Base-by-base conservation (phyloP, 768 basidiomycete genomes). In the Fibroporia radiculosa region DNA sequence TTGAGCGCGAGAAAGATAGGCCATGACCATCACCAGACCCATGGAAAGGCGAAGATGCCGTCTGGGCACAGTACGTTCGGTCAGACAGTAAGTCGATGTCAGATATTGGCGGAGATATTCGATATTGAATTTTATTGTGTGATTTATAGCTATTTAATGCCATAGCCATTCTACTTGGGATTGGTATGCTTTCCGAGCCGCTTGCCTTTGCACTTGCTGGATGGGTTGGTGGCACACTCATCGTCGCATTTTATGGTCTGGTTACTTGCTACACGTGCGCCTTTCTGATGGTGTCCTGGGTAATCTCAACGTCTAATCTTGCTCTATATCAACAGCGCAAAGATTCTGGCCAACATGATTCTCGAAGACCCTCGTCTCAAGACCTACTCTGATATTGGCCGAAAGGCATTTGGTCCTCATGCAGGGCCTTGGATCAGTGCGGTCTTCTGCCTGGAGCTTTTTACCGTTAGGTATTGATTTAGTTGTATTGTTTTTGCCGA, bases 181-280 rank as follows among this genome's bases (percentile, higher is more conserved):
- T 93, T 50, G 92, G 92, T 3, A 82, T 95, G 72, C 72, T 93
- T 14, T 89, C 89, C 11, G 82, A 90, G 58, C 90, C 92, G 0
- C 70, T 96, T 20, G 93, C 93, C 0, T 95, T 96, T 56, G 80
- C 92, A 1, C 90, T 89, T 55, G 78, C 90, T 2, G 95, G 93
- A 3, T 97, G 93, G 93, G 65, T 83, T 14, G 68, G 73, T 28
- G 93, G 95, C 1, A 82, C 81, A 1, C 6, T 74, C 20, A 67
- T 97, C 13, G 77, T 95, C 46, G 58, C 88, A 10, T 75, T 77
- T 42, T 93, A 91, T 55, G 90, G 84, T 0, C 72, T 74, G 47
- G 62, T 93, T 14, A 84, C 91, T 6, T 95, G 90, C 58, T 89
- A 96, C 62, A 93, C 90, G 90, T 93, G 56, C 45, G 85, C 74